phyloP scores from a whole-genome alignment of 169 alveolate genomes.

The Blepharisma undulans region DNA sequence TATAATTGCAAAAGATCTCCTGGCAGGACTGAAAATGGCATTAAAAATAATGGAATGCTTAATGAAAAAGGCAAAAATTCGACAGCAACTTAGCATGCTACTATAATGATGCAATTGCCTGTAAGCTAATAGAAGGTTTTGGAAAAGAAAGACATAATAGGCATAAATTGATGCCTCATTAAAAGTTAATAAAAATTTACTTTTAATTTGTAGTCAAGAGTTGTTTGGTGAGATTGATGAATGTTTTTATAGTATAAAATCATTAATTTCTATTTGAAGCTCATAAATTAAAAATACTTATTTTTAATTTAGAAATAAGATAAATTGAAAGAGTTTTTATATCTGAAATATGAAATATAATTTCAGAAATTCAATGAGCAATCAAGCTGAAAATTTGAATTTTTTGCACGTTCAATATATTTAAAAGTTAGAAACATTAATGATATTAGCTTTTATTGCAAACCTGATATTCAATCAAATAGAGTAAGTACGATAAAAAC shows the following conservation, averaged over 20 bases:
- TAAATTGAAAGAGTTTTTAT: not conserved
- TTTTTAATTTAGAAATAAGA: no score
- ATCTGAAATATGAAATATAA: no score
- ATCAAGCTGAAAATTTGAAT: no score
- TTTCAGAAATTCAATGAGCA: no score
- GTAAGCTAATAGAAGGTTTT: not conserved
- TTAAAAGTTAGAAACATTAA: no score
- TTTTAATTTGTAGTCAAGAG: not conserved
- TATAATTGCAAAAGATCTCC: constrained; percentile 57
- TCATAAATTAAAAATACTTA: no score
- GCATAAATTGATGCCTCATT: not conserved
- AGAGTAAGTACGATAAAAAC: no score
- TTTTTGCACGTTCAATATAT: no score
- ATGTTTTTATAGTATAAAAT: not conserved
- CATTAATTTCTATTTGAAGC: not conserved
- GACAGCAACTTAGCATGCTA: not conserved
- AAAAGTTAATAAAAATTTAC: not conserved
- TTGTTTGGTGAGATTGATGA: not conserved
- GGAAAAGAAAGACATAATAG: not conserved
- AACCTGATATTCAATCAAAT: no score
- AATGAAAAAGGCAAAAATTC: constrained; percentile 49
- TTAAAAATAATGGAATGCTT: constrained; percentile 73
- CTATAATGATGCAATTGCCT: not conserved
- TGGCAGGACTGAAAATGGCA: constrained; percentile 77
- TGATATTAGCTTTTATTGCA: no score